Evolutionary conservation across 805 yeast genomes (phyloP), one percentile per base, ranked within the genome.

Genomic region (Zygosaccharomyces pseudorouxii): DNA sequence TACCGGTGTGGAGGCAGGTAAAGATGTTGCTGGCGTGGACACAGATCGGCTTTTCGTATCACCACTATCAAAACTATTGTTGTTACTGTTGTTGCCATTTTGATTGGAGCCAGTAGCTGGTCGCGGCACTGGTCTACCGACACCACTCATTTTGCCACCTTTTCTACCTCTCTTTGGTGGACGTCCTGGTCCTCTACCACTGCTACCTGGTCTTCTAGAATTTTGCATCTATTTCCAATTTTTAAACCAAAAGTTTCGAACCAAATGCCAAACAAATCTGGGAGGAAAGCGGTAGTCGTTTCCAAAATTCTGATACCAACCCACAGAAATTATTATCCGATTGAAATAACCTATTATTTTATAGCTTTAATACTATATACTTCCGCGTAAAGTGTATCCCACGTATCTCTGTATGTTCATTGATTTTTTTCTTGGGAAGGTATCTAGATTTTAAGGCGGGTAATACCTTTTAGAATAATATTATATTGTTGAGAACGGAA

Each of bases 141-240:
- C 7, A 29, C 44, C 44, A 16, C 36, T 29, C 33, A 29, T 29
- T 29, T 33, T 41, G 5, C 44, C 44, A 41, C 33, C 36, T 16
- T 19, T 43, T 43, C 40, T 43, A 11, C 29, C 29, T 36, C 40
- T 35, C 46, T 42, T 41, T 30, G 44, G 44, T 5, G 44, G 44
- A 23, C 44, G 44, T 20, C 44, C 44, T 12, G 44, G 44, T 23
- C 44, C 44, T 41, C 44, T 86, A 35, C 96, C 84, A 48, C 98
- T 98, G 65, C 86, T 87, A 38, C 96, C 96, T 52, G 99, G 98
- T 61, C 93, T 77, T 63, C 86, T 78, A 18, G 96, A 78, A 54
- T 78, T 70, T 22, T 92, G 90, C 81, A 82, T 81, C 67, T 33
- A 33, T 33, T 16, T 19, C 20, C 29, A 29, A 41, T 29, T 28